Conservation (phyloP, 169 alveolate genomes). For the Eimeria tenella region DNA sequence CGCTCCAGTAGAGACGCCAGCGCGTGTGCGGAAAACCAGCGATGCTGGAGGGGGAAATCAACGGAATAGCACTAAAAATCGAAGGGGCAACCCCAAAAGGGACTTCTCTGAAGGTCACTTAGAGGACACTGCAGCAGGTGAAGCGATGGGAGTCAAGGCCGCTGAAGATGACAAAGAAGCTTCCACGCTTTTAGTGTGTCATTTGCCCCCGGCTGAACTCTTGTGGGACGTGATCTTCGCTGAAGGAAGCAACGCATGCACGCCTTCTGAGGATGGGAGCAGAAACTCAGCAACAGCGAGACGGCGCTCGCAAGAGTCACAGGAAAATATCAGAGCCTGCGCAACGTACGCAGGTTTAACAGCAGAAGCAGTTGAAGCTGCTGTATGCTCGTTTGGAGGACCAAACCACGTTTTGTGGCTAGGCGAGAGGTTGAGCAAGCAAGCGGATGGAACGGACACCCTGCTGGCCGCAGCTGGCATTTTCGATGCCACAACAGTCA, state of each 20-base stretch:
- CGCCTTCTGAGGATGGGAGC: constrained; percentile 29
- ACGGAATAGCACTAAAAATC: constrained; percentile 18
- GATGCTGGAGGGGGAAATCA: constrained; percentile 44
- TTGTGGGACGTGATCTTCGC: constrained; percentile 49
- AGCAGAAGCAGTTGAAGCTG: constrained; percentile 3
- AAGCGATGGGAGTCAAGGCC: constrained; percentile 22
- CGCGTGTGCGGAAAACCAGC: constrained; percentile 63
- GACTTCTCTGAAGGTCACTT: not conserved
- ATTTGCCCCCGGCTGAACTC: constrained; percentile 46
- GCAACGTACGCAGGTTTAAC: constrained; percentile 41
- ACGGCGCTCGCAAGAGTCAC: constrained; percentile 13
- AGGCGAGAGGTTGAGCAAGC: constrained; percentile 44
- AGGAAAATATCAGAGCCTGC: not conserved
- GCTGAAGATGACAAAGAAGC: constrained; percentile 25
- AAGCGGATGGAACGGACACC: constrained; percentile 17
- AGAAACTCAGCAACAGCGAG: not conserved
- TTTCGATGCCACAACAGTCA: constrained; percentile 47
- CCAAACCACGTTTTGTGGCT: constrained; percentile 48
- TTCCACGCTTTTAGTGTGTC: constrained; percentile 50
- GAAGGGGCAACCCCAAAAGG: constrained; percentile 13
- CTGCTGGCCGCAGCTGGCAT: constrained; percentile 20
- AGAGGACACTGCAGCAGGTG: constrained; percentile 46
- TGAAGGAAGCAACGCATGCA: not conserved
- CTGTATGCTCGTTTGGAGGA: constrained; percentile 31
- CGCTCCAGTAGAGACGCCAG: not conserved